A percentile compares a stretch with the other conserved stretches of the same genome.
These are phyloP conservation scores for Aspergillus avenaceus DNA, from an alignment of 495 filamentous ascomycete genomes.

Conservation along the genomic window DNA sequence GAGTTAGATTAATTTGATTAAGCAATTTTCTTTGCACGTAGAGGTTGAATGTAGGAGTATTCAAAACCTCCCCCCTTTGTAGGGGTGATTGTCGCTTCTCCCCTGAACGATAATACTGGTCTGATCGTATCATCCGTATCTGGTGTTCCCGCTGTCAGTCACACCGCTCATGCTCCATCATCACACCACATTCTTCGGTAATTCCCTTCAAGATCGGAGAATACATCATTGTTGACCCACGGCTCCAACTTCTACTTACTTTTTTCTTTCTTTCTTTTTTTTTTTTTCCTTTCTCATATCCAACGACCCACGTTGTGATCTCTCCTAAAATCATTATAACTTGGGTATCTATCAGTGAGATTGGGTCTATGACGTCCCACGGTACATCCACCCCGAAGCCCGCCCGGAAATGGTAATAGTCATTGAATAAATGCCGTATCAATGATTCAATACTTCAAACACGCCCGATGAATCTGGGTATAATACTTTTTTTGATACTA, in stretches of 20 bases:
- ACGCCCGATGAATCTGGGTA: too few relatives aligned
- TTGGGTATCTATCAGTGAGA: constrained; percentile 7
- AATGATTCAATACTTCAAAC: neutral
- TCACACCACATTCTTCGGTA: constrained; percentile 17
- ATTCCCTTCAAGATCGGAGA: constrained; percentile 4
- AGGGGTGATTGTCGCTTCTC: too few relatives aligned
- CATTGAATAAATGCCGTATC: too few relatives aligned
- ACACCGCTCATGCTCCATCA: constrained; percentile 3
- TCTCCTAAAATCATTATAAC: constrained; percentile 4
- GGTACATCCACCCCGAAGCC: neutral
- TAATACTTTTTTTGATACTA: too few relatives aligned
- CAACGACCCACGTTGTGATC: constrained; percentile 15
- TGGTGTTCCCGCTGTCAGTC: constrained; percentile 9
- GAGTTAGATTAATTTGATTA: neutral
- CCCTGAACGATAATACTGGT: neutral
- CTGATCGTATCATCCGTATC: neutral
- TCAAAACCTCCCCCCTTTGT: too few relatives aligned
- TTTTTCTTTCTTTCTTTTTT: neutral
- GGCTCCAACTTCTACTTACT: constrained; percentile 7
- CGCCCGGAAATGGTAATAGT: neutral
- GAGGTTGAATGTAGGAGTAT: too few relatives aligned
- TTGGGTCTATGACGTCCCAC: constrained; percentile 10
- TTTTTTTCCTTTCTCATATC: constrained; percentile 1
- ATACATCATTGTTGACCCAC: constrained; percentile 18
- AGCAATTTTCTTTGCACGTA: too few relatives aligned